These are phyloP conservation scores for Inga leiocalycina DNA, from an alignment of 306 rosid species.

Conservation along the genomic window DNA sequence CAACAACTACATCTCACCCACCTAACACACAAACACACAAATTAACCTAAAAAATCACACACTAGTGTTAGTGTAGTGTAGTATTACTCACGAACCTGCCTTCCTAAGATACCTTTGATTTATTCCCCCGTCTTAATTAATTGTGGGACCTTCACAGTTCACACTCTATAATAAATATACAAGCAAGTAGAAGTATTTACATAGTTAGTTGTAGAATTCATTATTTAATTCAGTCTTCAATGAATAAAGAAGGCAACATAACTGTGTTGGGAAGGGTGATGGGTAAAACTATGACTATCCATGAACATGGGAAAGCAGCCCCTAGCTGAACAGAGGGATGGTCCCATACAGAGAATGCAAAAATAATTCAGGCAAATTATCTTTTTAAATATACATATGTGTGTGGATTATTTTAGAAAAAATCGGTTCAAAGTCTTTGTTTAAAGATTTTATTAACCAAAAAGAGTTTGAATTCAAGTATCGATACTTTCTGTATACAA, in stretches of 20 bases:
- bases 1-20: background rate
- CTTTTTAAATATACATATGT: background rate
- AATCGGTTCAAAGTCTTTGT: too few species aligned
- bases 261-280: background rate
- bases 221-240: background rate
- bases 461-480: too few species aligned
- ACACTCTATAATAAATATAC: background rate
- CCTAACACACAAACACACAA: background rate
- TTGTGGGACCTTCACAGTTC: background rate
- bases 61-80: background rate
- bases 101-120: background rate
- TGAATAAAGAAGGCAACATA: background rate
- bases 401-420: too few species aligned
- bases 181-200: background rate
- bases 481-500: too few species aligned
- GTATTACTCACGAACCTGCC: background rate
- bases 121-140: background rate
- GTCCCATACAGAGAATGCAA: background rate
- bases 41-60: background rate
- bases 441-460: too few species aligned
- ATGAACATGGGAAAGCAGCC: background rate
- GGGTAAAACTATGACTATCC: background rate
- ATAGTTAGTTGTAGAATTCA: background rate
- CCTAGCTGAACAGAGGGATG: background rate
- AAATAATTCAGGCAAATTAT: background rate